Conservation (phyloP, 2,329 filamentous ascomycete genomes). For the Hortaea sp. region DNA sequence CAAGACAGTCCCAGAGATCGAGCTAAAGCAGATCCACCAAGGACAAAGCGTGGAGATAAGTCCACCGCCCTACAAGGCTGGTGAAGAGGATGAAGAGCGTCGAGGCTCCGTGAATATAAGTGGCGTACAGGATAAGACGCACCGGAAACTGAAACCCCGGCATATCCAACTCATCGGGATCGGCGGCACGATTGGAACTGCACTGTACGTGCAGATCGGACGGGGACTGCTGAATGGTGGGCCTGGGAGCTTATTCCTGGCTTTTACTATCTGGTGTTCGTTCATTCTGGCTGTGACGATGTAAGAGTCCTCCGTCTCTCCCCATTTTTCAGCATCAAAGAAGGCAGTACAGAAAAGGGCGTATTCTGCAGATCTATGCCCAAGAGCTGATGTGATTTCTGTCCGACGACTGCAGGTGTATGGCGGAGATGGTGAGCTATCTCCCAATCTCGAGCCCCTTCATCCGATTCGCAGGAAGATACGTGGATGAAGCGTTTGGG, state of each 20-base stretch:
- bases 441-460: slow-evolving; percentile 51
- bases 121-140: background rate
- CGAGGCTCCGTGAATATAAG: no score
- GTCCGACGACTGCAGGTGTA: slow-evolving; percentile 6
- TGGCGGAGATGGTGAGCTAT: slow-evolving; percentile 54
- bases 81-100: no score
- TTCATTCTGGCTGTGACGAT: no score
- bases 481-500: slow-evolving; percentile 54
- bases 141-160: slow-evolving; percentile 6
- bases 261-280: slow-evolving; percentile 25
- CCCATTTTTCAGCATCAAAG: no score
- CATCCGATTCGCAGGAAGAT: slow-evolving; percentile 53
- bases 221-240: slow-evolving; percentile 20
- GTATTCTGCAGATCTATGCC: slow-evolving; percentile 8
- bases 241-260: slow-evolving; percentile 33
- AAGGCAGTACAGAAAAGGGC: background rate
- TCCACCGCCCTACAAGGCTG: no score
- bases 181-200: slow-evolving; percentile 9
- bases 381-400: slow-evolving; percentile 7
- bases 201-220: slow-evolving; percentile 8
- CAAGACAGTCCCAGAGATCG: no score
- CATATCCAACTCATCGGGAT: slow-evolving; percentile 10
- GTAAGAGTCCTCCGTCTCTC: no score
- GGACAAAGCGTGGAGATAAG: no score
- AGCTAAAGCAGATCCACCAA: no score